Conservation (phyloP, 2,329 filamentous ascomycete genomes). For the Fusarium newnesense region DNA sequence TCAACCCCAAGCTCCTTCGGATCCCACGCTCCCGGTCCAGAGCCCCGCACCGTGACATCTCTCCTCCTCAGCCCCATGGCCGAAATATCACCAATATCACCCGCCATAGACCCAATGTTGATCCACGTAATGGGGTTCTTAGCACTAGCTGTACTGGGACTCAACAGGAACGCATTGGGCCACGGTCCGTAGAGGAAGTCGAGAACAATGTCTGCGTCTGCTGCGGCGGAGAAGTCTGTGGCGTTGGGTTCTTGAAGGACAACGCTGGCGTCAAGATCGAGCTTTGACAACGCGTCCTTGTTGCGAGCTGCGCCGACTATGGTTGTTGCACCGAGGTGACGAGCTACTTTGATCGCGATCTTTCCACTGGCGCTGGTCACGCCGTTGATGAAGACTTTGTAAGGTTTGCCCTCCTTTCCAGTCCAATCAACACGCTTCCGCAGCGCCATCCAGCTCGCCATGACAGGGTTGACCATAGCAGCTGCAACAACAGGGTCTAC, state of each 20-base stretch:
- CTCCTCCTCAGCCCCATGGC: constrained; percentile 58
- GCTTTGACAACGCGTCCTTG: constrained; percentile 51
- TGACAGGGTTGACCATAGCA: constrained; percentile 63
- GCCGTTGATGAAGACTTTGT: constrained; percentile 59
- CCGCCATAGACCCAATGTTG: constrained; percentile 60
- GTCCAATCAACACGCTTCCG: constrained; percentile 51
- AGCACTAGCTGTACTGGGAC: constrained; percentile 49
- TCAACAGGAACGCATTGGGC: constrained; percentile 53
- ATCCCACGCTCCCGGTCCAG: constrained; percentile 57
- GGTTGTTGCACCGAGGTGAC: constrained; percentile 58
- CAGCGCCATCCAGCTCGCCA: constrained; percentile 68
- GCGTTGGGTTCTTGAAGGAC: constrained; percentile 53
- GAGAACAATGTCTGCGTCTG: constrained; percentile 63
- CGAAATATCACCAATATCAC: constrained; percentile 52
- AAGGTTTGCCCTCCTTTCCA: constrained; percentile 54
- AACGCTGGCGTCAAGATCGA: constrained; percentile 59
- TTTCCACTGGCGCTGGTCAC: constrained; percentile 64
- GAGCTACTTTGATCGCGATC: constrained; percentile 60
- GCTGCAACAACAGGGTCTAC: constrained; percentile 62
- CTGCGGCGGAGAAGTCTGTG: constrained; percentile 58
- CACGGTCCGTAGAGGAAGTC: constrained; percentile 67
- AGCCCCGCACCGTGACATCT: constrained; percentile 59
- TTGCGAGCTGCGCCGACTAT: constrained; percentile 64
- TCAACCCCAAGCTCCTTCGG: constrained; percentile 42
- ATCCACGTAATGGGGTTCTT: constrained; percentile 62